A percentile compares a stretch with the other conserved stretches of the same genome.
Evolutionary conservation across 2,329 filamentous ascomycete species (phyloP).

Genomic region (Magnaporthiopsis incrustans): DNA sequence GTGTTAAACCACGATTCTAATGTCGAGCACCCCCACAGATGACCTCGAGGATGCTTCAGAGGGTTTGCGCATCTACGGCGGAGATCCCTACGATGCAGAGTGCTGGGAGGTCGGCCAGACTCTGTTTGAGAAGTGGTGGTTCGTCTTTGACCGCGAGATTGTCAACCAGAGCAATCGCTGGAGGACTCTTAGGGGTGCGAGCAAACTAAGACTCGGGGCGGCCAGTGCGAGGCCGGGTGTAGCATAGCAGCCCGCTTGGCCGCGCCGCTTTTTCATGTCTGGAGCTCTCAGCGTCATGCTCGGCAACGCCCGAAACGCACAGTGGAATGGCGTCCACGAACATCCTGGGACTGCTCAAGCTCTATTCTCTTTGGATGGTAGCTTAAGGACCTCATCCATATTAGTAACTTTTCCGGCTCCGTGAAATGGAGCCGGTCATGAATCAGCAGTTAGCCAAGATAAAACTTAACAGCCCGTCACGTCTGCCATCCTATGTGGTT

Average conservation of each 20-base stretch:
- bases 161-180: slow-evolving; percentile 46
- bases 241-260: neutral
- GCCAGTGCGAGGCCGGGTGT: neutral
- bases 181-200: slow-evolving; percentile 37
- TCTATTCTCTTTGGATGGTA: too few species aligned
- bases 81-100: slow-evolving; percentile 37
- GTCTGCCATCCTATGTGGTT: too few species aligned
- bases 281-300: too few species aligned
- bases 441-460: too few species aligned
- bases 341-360: too few species aligned
- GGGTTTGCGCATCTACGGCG: slow-evolving; percentile 40
- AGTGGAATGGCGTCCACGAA: too few species aligned
- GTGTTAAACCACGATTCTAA: too few species aligned
- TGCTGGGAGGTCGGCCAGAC: slow-evolving; percentile 51
- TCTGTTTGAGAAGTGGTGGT: slow-evolving; percentile 55
- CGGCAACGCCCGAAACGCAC: too few species aligned
- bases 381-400: too few species aligned
- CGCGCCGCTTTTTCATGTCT: neutral
- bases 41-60: slow-evolving; percentile 49
- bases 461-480: too few species aligned
- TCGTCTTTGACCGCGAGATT: slow-evolving; percentile 45
- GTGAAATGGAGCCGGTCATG: too few species aligned
- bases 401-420: too few species aligned
- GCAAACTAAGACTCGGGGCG: neutral
- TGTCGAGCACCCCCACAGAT: slow-evolving; percentile 15